Base-by-base conservation (phyloP, 2,329 filamentous ascomycete genomes). In the Xylariaceae sp. region DNA sequence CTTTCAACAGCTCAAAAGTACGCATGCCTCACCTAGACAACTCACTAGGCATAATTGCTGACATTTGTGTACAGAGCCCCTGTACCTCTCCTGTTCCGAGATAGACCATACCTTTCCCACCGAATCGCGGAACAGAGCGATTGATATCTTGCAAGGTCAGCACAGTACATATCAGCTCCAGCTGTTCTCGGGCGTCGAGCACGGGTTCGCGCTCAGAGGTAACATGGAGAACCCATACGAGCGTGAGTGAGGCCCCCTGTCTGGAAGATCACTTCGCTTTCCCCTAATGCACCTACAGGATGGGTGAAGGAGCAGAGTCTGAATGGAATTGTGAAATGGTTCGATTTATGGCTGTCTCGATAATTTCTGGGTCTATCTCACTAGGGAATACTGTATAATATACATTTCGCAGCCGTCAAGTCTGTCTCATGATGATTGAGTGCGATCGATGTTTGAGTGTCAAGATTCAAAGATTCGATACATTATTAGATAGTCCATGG, bases 161-260 rank as follows among this genome's bases (percentile, higher is more conserved):
- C 56, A 63, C 31, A 69, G 67, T 48, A 49, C 73, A 2, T 86
- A 79, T 60, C 79, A 86, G 53, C 67, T 83, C 48, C 79, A 74
- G 56, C 64, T 87, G 16, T 86, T 79, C 65, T 71, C 71, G 18
- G 73, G 73, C 29, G 77, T 83, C 13, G 62, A 68, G 45, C 83
- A 85, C 56, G 81, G 82, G 0, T 86, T 85, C 55, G 78, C 78
- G 7, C 72, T 81, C 8, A 72, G 79, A 38, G 73, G 67, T 3
- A 76, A 85, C 51, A 53, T 64, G 32, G 53, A 66, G 11, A 60
- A 71, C 26, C 60, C 61, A 2, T 71, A 70, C 46, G 55, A 69
- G 48, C 51, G 65, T 63, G 39, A 52, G 59, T 49, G 34, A 24
- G 24, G 3, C 28, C 9, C 15, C 18, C n/a, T 6, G 11, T 26